Base-by-base conservation (phyloP, 1,284 basidiomycete species). In the Cerrena zonata region DNA sequence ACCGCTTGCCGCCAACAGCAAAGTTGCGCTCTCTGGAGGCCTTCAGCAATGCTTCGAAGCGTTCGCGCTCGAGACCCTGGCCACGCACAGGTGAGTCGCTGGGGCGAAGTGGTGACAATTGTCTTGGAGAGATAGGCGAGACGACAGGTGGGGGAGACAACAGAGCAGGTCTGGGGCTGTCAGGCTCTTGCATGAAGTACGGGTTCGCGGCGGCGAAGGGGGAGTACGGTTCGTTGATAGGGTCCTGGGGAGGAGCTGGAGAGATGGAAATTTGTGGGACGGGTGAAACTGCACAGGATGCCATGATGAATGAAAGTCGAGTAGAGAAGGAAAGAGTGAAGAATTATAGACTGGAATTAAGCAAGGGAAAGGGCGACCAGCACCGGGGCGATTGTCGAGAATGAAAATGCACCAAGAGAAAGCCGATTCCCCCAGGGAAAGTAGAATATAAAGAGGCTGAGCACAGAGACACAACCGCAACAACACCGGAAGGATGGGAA, bases 211-310 rank as follows among this genome's bases (percentile, higher is more conserved):
- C 77, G 48, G 81, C 82, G 61, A 84, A 84, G 3, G 84, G 83
- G 48, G 84, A 86, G 64, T 71, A 78, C 5, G 82, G 80, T 63
- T 84, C 82, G 39, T 68, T 59, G 21, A 61, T 46, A 39, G 67
- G 65, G 50, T 76, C 75, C 58, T 78, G 71, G 27, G 77, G 77
- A 7, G 82, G 78, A 51, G 84, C 78, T 40, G 74, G 77, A 24
- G 82, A 87, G 61, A 89, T 80, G 58, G 74, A 75, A 59, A 89
- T 88, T 55, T 75, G 70, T 56, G 85, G 84, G 57, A 86, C 67
- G 54, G 75, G 67, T 49, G 73, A 68, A 57, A 67, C 59, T 53
- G 69, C 30, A 15, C 30, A 61, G n/a, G n/a, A n/a, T 58, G 71
- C 68, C 78, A 83, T 81, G 57, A 15, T 45, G 59, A 50, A 54